phyloP scores from a whole-genome alignment of 768 basidiomycete genomes.

The Mycena alexandri region DNA sequence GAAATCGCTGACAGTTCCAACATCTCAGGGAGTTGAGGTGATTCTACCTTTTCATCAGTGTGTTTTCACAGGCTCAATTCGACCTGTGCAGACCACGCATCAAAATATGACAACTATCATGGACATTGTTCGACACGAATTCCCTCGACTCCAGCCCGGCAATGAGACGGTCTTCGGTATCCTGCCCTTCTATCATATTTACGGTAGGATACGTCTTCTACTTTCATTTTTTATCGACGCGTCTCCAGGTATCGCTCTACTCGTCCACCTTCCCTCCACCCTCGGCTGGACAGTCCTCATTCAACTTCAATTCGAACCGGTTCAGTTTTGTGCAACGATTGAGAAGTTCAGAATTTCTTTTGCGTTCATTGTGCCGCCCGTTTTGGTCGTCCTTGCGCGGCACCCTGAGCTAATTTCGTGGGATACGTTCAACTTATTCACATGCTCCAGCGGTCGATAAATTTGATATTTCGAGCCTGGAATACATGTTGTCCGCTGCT shows the following conservation, averaged over 20 bases:
- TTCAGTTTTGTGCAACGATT: constrained; percentile 72
- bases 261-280: constrained; percentile 69
- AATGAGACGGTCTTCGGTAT: constrained; percentile 70
- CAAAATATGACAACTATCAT: constrained; percentile 70
- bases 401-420: constrained; percentile 74
- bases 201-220: constrained; percentile 47
- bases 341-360: constrained; percentile 72
- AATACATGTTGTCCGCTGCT: constrained; percentile 76
- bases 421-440: too few relatives aligned
- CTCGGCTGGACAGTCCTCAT: constrained; percentile 66
- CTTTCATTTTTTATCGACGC: not conserved
- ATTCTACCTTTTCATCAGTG: not conserved
- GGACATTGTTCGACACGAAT: constrained; percentile 61
- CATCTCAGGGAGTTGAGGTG: constrained; percentile 57
- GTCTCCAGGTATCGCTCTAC: constrained; percentile 64
- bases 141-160: constrained; percentile 51
- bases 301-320: constrained; percentile 79
- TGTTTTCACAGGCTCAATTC: not conserved
- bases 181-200: constrained; percentile 69
- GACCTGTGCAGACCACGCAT: constrained; percentile 65
- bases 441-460: constrained; percentile 72
- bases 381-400: constrained; percentile 79
- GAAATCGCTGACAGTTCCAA: not conserved
- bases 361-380: constrained; percentile 80
- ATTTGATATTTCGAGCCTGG: constrained; percentile 73